These are phyloP conservation scores for Hymenoscyphus scutula DNA, from an alignment of 2,329 filamentous ascomycete species.

Conservation along the genomic window DNA sequence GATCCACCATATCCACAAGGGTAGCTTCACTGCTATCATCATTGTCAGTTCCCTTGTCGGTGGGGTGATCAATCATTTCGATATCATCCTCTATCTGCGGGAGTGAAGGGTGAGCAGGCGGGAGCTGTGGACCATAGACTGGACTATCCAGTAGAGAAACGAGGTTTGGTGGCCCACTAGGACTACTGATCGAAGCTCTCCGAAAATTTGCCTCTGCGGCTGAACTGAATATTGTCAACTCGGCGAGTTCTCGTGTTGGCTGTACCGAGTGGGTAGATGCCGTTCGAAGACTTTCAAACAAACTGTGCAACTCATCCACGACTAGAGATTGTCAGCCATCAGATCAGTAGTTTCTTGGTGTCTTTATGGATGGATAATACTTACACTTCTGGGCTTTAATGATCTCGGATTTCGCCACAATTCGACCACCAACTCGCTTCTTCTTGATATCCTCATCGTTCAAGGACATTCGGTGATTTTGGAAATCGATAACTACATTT, in stretches of 20 bases:
- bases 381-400: slow-evolving; percentile 69
- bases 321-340: slow-evolving; percentile 49
- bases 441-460: slow-evolving; percentile 59
- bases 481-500: slow-evolving; percentile 74
- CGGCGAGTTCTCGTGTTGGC: slow-evolving; percentile 74
- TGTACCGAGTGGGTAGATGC: slow-evolving; percentile 61
- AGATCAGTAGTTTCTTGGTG: slow-evolving; percentile 18
- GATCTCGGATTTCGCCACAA: slow-evolving; percentile 57
- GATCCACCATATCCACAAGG: slow-evolving; percentile 37
- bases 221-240: slow-evolving; percentile 68
- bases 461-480: slow-evolving; percentile 66
- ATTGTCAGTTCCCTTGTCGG: slow-evolving; percentile 25
- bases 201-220: slow-evolving; percentile 52
- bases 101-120: slow-evolving; percentile 17
- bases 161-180: slow-evolving; percentile 30
- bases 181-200: slow-evolving; percentile 44
- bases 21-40: slow-evolving; percentile 41
- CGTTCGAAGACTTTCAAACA: slow-evolving; percentile 70
- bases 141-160: slow-evolving; percentile 27
- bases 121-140: slow-evolving; percentile 28
- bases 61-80: slow-evolving; percentile 35
- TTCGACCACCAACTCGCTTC: slow-evolving; percentile 74
- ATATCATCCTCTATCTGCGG: slow-evolving; percentile 29
- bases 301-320: slow-evolving; percentile 64
- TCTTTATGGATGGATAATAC: slow-evolving; percentile 37